Percentiles rank a stretch among this genome's conserved stretches.
phyloP scores from a whole-genome alignment of 352 stramenopile species.

The Pythium grandisporangium region DNA sequence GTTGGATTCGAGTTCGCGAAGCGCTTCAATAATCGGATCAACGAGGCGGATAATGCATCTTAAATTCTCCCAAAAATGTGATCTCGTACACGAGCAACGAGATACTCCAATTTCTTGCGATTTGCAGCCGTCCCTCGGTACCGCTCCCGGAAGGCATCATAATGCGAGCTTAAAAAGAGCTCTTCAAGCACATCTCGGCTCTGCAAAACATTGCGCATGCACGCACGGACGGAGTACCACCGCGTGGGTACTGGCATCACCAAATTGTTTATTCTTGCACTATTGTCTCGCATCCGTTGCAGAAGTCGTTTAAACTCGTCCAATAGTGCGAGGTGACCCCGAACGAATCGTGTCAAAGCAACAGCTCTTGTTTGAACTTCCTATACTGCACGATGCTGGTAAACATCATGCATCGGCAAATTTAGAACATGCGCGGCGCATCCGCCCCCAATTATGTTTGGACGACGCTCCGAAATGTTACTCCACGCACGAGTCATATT shows the following conservation, averaged over 20 bases:
- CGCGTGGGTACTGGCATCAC: not conserved
- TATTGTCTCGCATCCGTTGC: not conserved
- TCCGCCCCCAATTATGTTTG: conserved; percentile 1
- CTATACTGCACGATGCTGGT: not conserved
- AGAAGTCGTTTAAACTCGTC: not conserved
- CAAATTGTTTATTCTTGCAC: not conserved
- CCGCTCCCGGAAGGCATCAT: no score
- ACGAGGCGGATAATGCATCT: not conserved
- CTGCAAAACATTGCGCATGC: not conserved
- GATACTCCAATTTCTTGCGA: no score
- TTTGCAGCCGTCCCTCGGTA: no score
- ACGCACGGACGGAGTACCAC: conserved; percentile 2
- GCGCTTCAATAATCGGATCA: not conserved
- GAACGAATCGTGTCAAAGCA: not conserved
- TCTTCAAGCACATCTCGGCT: not conserved
- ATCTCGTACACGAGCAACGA: no score
- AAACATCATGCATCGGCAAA: conserved; percentile 5
- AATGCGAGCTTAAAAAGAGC: not conserved
- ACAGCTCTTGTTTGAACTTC: not conserved
- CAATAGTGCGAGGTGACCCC: conserved; percentile 1
- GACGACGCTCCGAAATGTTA: not conserved
- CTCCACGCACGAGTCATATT: conserved; percentile 1
- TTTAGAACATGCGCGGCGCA: conserved; percentile 6
- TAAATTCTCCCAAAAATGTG: conserved; percentile 1
- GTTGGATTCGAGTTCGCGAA: not conserved